phyloP scores from a whole-genome alignment of 805 yeast genomes.

The Wickerhamiella brachini region DNA sequence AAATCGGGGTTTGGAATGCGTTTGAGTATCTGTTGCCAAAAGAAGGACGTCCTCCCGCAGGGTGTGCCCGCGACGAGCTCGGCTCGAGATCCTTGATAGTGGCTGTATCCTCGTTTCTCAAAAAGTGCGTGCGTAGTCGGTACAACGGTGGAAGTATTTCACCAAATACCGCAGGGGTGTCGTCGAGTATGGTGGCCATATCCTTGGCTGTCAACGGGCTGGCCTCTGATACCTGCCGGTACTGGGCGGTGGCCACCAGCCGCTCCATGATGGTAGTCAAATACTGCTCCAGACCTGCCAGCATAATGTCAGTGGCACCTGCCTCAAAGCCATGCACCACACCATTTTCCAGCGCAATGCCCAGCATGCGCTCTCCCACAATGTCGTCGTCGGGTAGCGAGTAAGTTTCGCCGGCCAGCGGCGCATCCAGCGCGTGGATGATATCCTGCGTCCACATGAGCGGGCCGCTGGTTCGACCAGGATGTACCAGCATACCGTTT shows the following conservation, averaged over 20 bases:
- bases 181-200: conserved; percentile 21
- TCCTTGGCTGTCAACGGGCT: conserved; percentile 24
- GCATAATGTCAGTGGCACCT: conserved; percentile 63
- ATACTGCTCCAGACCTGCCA: conserved; percentile 72
- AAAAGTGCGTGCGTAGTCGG: conserved; percentile 22
- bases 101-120: conserved; percentile 23
- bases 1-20: background rate
- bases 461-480: conserved; percentile 19
- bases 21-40: background rate
- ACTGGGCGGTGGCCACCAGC: conserved; percentile 28
- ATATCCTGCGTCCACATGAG: conserved; percentile 85
- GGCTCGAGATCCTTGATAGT: background rate
- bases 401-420: conserved; percentile 60
- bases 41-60: background rate
- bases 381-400: conserved; percentile 72
- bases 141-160: conserved; percentile 25
- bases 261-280: conserved; percentile 61
- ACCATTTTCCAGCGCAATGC: conserved; percentile 83
- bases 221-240: conserved; percentile 22
- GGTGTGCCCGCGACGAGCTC: background rate
- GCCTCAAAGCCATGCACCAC: conserved; percentile 65
- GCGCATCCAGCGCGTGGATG: conserved; percentile 69
- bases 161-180: conserved; percentile 24
- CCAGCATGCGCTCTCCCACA: conserved; percentile 54
- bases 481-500: conserved; percentile 15